Base-by-base conservation (phyloP, 345 rosid genomes). In the Carallia brachiata region DNA sequence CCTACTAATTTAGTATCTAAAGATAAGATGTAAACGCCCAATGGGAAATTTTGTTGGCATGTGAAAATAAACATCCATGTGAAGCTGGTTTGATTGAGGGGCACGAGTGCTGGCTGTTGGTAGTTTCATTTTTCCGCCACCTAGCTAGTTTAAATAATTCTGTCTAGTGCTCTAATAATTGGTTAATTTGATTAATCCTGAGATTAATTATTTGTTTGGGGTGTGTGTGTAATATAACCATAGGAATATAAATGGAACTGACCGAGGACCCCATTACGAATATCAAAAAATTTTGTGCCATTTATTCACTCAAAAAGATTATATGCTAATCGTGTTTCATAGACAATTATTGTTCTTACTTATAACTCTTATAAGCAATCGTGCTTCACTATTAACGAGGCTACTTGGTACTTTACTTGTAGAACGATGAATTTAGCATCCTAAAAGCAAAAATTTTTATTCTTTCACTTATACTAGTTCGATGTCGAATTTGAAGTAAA, bases 31-130 rank as follows among this genome's bases (percentile, higher is more conserved):
- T 32, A 61, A 52, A 54, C 73, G 23, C 73, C 47, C 66, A 69
- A 73, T 18, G 34, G 64, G 67, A 31, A 52, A 62, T 36, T 23
- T 19, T 48, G 6, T 28, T 39, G 67, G 60, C 50, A 44, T 12
- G 50, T 12, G 50, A 63, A 52, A 48, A 50, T 54, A 70, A 72
- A 77, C 16, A 2, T 12, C 50, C 50, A 3, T 74, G 75, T 77
- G 72, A 70, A 52, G 37, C 27, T 74, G 74, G 69, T 39, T 61
- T 61, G 63, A 52, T 65, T 64, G 78, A 62, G 75, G 53, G 28
- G 58, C 68, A 75, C 67, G 69, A 63, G 52, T 66, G 69, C 62
- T 62, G 72, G 73, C 36, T 27, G 65, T 67, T 61, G 17, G 18
- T 65, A 10, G 48, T 9, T 10, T 9, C 8, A 40, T 9, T 40